Conservation (phyloP, 768 basidiomycete species). For the Chalciporus chontae region DNA sequence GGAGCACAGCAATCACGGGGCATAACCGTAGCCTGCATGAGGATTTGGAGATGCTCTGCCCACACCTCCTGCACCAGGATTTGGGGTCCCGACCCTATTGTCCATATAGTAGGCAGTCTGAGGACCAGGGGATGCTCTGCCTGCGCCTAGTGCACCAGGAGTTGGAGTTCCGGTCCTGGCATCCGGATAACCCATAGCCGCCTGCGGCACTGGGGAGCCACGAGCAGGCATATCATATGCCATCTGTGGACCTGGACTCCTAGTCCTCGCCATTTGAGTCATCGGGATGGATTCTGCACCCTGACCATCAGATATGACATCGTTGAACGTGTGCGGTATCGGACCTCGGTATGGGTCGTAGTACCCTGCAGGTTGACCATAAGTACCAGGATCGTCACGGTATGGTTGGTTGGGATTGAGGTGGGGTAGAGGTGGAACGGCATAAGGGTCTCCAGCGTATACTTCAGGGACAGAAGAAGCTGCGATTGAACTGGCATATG, state of each 20-base stretch:
- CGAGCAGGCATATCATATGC: slow-evolving; percentile 37
- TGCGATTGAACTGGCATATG: slow-evolving; percentile 44
- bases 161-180: slow-evolving; percentile 30
- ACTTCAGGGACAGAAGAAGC: slow-evolving; percentile 45
- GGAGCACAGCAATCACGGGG: slow-evolving; percentile 23
- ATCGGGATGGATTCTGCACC: slow-evolving; percentile 67
- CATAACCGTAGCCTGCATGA: slow-evolving; percentile 42
- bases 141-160: slow-evolving; percentile 23
- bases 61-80: slow-evolving; percentile 21
- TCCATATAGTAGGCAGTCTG: slow-evolving; percentile 36
- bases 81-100: slow-evolving; percentile 28
- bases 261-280: slow-evolving; percentile 54
- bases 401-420: slow-evolving; percentile 77
- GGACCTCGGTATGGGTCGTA: slow-evolving; percentile 84
- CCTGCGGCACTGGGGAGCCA: slow-evolving; percentile 42
- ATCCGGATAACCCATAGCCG: slow-evolving; percentile 35
- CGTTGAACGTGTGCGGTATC: slow-evolving; percentile 60
- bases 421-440: slow-evolving; percentile 79
- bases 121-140: slow-evolving; percentile 44
- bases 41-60: slow-evolving; percentile 46
- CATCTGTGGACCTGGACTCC: slow-evolving; percentile 41
- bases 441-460: slow-evolving; percentile 63
- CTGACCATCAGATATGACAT: slow-evolving; percentile 29
- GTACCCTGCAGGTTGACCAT: slow-evolving; percentile 42
- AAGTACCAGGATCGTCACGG: slow-evolving; percentile 59